These are phyloP conservation scores for Myxozyma vanderwaltii DNA, from an alignment of 805 yeast species.

Conservation along the genomic window DNA sequence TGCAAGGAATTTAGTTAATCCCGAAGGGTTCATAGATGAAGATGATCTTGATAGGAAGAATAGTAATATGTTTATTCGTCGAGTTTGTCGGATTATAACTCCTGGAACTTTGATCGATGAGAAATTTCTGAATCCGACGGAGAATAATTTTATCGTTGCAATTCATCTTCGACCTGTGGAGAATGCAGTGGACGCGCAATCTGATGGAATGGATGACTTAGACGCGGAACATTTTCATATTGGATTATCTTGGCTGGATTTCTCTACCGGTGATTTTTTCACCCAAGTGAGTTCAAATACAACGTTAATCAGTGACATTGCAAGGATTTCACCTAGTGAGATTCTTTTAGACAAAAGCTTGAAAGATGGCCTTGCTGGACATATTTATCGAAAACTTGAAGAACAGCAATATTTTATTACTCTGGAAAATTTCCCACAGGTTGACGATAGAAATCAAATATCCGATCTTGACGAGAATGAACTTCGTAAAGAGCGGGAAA, in stretches of 20 bases:
- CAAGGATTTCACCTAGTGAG: slow-evolving; percentile 81
- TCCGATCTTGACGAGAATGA: slow-evolving; percentile 3
- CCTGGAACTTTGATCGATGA: slow-evolving; percentile 95
- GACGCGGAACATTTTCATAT: slow-evolving; percentile 41
- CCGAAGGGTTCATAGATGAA: slow-evolving; percentile 32
- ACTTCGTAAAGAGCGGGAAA: background rate
- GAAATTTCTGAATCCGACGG: slow-evolving; percentile 69
- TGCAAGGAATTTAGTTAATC: slow-evolving; percentile 26
- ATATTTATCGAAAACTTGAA: slow-evolving; percentile 18
- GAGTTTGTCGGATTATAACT: slow-evolving; percentile 76
- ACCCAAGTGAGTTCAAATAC: slow-evolving; percentile 64
- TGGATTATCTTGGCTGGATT: slow-evolving; percentile 87
- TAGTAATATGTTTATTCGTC: slow-evolving; percentile 53
- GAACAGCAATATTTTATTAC: slow-evolving; percentile 49
- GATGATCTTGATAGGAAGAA: background rate
- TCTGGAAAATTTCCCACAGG: slow-evolving; percentile 1
- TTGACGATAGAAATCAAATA: background rate
- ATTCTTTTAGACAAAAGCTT: slow-evolving; percentile 51
- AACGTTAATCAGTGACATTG: slow-evolving; percentile 67
- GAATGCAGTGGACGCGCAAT: background rate
- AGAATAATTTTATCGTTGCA: slow-evolving; percentile 70
- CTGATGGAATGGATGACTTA: slow-evolving; percentile 14
- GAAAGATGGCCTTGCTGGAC: slow-evolving; percentile 1
- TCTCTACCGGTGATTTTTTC: slow-evolving; percentile 77
- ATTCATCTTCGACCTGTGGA: slow-evolving; percentile 43